Evolutionary conservation across 345 rosid genomes (phyloP).

Genomic region (Boechera retrofracta): DNA sequence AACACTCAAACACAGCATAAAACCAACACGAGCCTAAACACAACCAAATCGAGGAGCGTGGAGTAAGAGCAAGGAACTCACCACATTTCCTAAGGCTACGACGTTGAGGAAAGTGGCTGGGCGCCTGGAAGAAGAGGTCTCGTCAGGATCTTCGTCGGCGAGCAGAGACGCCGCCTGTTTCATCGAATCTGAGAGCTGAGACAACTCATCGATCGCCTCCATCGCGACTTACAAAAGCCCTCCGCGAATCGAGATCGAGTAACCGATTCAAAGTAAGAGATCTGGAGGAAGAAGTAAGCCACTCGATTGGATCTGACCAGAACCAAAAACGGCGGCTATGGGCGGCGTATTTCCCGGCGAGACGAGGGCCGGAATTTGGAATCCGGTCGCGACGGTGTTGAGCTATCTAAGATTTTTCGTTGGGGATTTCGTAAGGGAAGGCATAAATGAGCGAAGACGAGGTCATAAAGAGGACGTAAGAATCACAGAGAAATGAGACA

Average conservation of each 20-base stretch:
- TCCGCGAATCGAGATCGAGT: slow-evolving; percentile 30
- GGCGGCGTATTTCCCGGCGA: slow-evolving; percentile 24
- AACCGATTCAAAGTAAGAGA: slow-evolving; percentile 37
- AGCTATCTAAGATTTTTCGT: slow-evolving; percentile 22
- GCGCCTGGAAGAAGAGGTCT: slow-evolving; percentile 66
- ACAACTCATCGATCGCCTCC: slow-evolving; percentile 97
- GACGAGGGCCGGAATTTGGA: slow-evolving; percentile 29
- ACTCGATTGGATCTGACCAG: slow-evolving; percentile 39
- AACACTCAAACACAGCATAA: slow-evolving; percentile 23
- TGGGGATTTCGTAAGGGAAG: not conserved
- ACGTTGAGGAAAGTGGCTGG: slow-evolving; percentile 81
- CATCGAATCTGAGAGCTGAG: slow-evolving; percentile 92
- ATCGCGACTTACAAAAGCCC: slow-evolving; percentile 46
- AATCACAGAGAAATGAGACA: slow-evolving; percentile 28
- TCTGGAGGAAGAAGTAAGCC: slow-evolving; percentile 36
- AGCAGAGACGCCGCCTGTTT: slow-evolving; percentile 83
- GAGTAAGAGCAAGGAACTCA: slow-evolving; percentile 49
- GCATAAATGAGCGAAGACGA: slow-evolving; percentile 28
- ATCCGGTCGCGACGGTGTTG: slow-evolving; percentile 23
- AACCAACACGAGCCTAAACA: not conserved
- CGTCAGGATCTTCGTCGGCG: slow-evolving; percentile 90
- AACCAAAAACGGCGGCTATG: slow-evolving; percentile 15
- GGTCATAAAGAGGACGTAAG: slow-evolving; percentile 39
- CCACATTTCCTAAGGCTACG: slow-evolving; percentile 88
- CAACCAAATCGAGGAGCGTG: slow-evolving; percentile 6